phyloP scores from a whole-genome alignment of 2,329 filamentous ascomycete genomes.

The Fusarium cicatricum region DNA sequence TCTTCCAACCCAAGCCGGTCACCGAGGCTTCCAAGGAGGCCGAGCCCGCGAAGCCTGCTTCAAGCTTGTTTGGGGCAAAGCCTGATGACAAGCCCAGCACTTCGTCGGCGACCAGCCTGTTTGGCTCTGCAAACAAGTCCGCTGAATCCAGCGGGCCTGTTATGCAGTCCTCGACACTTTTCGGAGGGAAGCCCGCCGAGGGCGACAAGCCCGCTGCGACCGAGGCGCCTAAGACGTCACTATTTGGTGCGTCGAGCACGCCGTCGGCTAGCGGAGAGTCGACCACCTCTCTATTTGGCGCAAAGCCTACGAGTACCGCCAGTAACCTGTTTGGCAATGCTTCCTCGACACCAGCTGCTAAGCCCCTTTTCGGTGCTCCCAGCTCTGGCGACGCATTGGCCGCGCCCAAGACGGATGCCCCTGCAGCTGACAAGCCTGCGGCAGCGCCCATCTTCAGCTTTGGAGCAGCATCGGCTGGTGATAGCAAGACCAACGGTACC shows the following conservation, averaged over 20 bases:
- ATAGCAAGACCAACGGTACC: constrained; percentile 42
- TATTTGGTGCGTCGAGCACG: constrained; percentile 45
- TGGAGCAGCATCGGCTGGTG: constrained; percentile 36
- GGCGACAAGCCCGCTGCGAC: constrained; percentile 37
- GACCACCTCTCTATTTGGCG: constrained; percentile 37
- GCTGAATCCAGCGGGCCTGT: constrained; percentile 41
- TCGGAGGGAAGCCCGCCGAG: constrained; percentile 46
- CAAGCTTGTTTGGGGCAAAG: constrained; percentile 51
- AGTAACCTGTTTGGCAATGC: constrained; percentile 45
- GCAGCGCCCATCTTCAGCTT: constrained; percentile 48
- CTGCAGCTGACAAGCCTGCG: constrained; percentile 31
- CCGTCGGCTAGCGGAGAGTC: constrained; percentile 21
- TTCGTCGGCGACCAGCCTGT: constrained; percentile 45
- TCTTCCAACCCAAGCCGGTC: constrained; percentile 48
- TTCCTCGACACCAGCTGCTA: constrained; percentile 31
- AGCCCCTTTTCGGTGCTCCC: constrained; percentile 44
- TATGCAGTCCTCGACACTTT: constrained; percentile 46
- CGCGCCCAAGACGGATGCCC: constrained; percentile 36
- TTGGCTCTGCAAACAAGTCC: constrained; percentile 48
- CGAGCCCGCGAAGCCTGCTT: constrained; percentile 39
- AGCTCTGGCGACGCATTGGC: constrained; percentile 23
- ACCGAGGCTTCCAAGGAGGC: constrained; percentile 41
- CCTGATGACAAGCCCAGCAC: constrained; percentile 42
- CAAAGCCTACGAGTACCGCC: constrained; percentile 38
- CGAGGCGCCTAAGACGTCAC: constrained; percentile 35